A percentile compares a stretch with the other conserved stretches of the same genome.
These are phyloP conservation scores for Botrytis byssoidea DNA, from an alignment of 2,329 filamentous ascomycete genomes.

Conservation along the genomic window DNA sequence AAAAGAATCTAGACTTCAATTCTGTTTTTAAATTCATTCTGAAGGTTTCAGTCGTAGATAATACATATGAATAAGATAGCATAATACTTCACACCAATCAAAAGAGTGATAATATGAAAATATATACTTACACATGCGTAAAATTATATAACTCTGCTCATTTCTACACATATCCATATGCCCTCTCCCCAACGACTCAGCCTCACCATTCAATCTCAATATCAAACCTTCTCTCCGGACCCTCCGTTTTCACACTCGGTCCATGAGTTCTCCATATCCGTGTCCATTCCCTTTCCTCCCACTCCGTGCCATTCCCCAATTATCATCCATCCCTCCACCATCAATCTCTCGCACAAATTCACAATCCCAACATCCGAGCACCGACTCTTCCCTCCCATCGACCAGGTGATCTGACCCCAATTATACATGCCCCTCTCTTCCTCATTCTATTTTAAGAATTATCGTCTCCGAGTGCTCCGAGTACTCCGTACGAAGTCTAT, in stretches of 20 bases:
- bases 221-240: background rate
- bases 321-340: background rate
- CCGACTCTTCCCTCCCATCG: background rate
- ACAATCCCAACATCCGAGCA: background rate
- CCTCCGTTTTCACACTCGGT: conserved; percentile 13
- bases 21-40: too few relatives aligned
- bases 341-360: background rate
- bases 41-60: too few relatives aligned
- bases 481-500: background rate
- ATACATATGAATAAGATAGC: too few relatives aligned
- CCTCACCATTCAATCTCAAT: background rate
- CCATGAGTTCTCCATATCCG: background rate
- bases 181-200: background rate
- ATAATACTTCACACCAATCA: too few relatives aligned
- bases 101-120: too few relatives aligned
- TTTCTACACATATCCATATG: background rate
- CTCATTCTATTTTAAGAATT: background rate
- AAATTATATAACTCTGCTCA: too few relatives aligned
- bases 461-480: background rate
- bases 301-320: background rate
- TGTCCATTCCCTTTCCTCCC: background rate
- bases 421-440: background rate
- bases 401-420: background rate
- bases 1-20: too few relatives aligned
- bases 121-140: too few relatives aligned